Percentiles rank a stretch among this genome's conserved stretches.
Evolutionary conservation across 768 basidiomycete species (phyloP).

Genomic region (Trametopsis cervina): DNA sequence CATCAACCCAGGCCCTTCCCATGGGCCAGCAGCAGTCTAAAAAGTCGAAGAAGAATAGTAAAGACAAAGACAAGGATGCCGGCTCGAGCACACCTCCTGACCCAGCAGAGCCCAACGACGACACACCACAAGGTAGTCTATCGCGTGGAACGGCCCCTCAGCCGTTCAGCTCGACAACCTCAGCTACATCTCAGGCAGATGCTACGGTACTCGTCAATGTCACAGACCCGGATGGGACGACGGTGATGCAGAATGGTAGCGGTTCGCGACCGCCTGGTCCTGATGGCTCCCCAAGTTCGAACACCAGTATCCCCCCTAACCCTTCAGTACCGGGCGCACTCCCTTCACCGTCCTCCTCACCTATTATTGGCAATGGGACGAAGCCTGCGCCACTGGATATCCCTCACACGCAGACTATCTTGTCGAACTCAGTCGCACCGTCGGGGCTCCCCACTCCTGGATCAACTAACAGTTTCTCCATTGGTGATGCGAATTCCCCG

Average conservation of each 20-base stretch:
- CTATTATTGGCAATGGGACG: constrained; percentile 13
- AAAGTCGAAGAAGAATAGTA: constrained; percentile 65
- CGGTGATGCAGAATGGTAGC: constrained; percentile 34
- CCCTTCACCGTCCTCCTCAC: constrained; percentile 18
- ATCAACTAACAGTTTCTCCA: constrained; percentile 31
- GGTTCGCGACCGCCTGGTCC: constrained; percentile 28
- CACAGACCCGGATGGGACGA: constrained; percentile 26
- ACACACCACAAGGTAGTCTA: constrained; percentile 33
- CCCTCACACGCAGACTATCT: constrained; percentile 77
- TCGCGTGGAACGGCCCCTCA: constrained; percentile 37
- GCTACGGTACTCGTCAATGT: constrained; percentile 28
- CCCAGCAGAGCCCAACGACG: constrained; percentile 33
- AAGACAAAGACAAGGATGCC: constrained; percentile 60
- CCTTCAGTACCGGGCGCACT: constrained; percentile 24
- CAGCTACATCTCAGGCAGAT: constrained; percentile 16
- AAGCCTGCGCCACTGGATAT: constrained; percentile 66
- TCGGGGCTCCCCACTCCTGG: constrained; percentile 41
- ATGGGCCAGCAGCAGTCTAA: constrained; percentile 87
- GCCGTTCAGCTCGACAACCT: constrained; percentile 22
- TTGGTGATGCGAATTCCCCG: constrained; percentile 27
- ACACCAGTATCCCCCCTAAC: constrained; percentile 33
- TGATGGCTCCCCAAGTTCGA: constrained; percentile 13
- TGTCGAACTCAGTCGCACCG: constrained; percentile 57
- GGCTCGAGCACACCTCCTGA: constrained; percentile 34
- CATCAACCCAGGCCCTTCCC: constrained; percentile 33